Evolutionary conservation across 768 basidiomycete genomes (phyloP), one percentile per base, ranked within the genome.

Genomic region (Xerocomus potaroensis): DNA sequence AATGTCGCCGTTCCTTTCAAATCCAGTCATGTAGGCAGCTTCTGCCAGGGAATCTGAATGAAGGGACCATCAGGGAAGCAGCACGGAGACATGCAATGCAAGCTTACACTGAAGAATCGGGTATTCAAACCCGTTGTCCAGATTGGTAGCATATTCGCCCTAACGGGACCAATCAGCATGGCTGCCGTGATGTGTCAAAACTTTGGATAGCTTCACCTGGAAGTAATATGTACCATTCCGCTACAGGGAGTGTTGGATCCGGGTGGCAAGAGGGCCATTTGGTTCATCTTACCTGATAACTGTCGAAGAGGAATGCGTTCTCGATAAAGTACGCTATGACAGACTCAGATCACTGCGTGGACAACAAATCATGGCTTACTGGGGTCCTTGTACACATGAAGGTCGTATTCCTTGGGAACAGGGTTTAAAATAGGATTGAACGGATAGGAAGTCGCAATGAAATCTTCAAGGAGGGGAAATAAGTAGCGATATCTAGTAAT

Each of bases 21-120:
- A 59, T 3, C 82, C 81, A 8, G 78, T 83, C 80, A 84, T 83
- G 56, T 78, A 84, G 0, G 78, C 78, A 3, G 80, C 83, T 55
- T 83, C 82, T 15, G 72, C 75, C 6, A 72, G 58, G 14, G 79
- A 62, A 47, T 72, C 78, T 78, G 37, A 15, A 36, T 14, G 9
- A 15, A 19, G 8, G 21, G 36, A n/a, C 2, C 30, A 15, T 23
- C 11, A 12, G 10, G 30, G 22, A 47, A 18, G 9, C 7, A 22
- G n/a, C 31, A 9, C 19, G 18, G 8, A 18, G 5, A 14, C 26
- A 10, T 23, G 15, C 40, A 4, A 41, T n/a, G 2, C 16, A 2
- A 57, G 9, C 68, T 39, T 50, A 79, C 78, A 69, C 55, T 75
- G 65, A 63, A 81, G 69, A 8, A 72, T 76, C 0, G 80, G 80